Evolutionary conservation across 2,329 filamentous ascomycete genomes (phyloP), one percentile per base, ranked within the genome.

Genomic region (Colletotrichum theobromicola): DNA sequence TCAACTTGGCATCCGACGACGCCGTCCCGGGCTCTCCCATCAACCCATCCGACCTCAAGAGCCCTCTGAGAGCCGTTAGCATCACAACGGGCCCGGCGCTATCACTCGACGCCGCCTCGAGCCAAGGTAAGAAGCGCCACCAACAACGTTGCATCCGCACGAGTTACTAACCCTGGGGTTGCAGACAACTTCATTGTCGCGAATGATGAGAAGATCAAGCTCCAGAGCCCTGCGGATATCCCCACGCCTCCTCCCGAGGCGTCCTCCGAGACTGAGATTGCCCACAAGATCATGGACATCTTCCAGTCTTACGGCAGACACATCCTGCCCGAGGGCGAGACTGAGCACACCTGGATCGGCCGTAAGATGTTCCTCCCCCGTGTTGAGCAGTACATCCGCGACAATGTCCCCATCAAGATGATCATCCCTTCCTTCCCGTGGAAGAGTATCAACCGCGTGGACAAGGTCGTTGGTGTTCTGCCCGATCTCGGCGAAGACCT

Each of bases 401-500:
- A 74, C 64, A 68, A 53, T n/a, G 76, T 57, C 18, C 74, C 66
- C 15, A 72, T 68, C 57, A 75, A 75, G 68, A 75, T 75, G 72
- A 75, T 75, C 63, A 75, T 75, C 34, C 67, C 77, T 2, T 77
- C 77, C 0, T 79, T 78, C 61, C 77, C 77, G 4, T 79, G 76
- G 71, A 79, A 79, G 70, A 77, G 77, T 8, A 76, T 78, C 63
- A 79, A 78, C 71, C 73, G 66, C 2, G 69, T 74, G 18, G 80
- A 83, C 61, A 84, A 84, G 71, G 81, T 83, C 7, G 69, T 82
- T 18, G 81, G 85, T 3, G 74, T 71, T 1, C 76, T 86, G 4
- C 85, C 85, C 0, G 85, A 87, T 61, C 79, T 84, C n/a, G 85
- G 82, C 5, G 85, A 87, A 70, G 83, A 85, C 50, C 67, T 87